Evolutionary conservation across 306 rosid genomes (phyloP).

Genomic region (Senna tora): DNA sequence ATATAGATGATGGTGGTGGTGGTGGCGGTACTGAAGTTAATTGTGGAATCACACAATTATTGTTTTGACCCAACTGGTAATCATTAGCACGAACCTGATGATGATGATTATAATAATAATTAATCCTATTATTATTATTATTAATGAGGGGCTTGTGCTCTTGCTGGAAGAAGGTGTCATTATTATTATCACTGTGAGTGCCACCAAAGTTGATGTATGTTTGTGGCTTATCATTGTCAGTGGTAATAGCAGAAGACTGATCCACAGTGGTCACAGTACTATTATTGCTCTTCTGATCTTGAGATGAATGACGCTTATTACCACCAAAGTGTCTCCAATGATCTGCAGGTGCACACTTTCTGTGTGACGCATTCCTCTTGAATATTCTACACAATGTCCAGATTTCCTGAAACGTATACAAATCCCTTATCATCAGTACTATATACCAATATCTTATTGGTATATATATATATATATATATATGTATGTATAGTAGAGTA

Average conservation of each 20-base stretch:
- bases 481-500: too few species aligned
- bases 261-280: constrained; percentile 11
- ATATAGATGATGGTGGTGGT: too few species aligned
- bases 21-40: constrained; percentile 2
- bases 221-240: constrained; percentile 41
- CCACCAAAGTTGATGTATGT: constrained; percentile 59
- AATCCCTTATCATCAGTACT: too few species aligned
- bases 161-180: not conserved
- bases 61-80: too few species aligned
- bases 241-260: constrained; percentile 18
- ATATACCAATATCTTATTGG: too few species aligned
- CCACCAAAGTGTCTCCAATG: constrained; percentile 48
- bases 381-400: constrained; percentile 94
- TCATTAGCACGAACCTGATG: constrained; percentile 27
- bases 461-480: too few species aligned
- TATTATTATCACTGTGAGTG: not conserved
- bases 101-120: constrained; percentile 12
- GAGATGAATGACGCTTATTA: constrained; percentile 47
- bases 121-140: not conserved
- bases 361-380: constrained; percentile 62
- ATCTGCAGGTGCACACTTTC: constrained; percentile 47
- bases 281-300: constrained; percentile 24
- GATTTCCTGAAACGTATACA: constrained; percentile 71
- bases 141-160: constrained; percentile 48
- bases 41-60: too few species aligned